Evolutionary conservation across 768 basidiomycete species (phyloP), one percentile per base, ranked within the genome.

Genomic region (Tylopilus cervinicoccineus): DNA sequence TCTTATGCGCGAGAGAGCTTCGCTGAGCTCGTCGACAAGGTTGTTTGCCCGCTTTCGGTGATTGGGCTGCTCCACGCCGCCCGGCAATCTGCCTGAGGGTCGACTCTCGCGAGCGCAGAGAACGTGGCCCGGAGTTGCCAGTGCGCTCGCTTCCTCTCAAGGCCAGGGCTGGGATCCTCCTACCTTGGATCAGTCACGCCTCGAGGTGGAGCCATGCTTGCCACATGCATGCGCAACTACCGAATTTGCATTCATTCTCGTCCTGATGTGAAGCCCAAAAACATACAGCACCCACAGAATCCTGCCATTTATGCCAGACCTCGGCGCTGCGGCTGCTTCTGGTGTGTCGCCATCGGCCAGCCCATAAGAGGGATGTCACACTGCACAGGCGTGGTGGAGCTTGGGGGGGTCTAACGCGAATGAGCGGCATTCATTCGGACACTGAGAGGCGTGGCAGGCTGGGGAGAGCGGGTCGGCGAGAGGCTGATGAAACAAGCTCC

Each of bases 191-290:
- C 67, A 63, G 55, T 68, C 67, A 65, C 64, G 42, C 63, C 65
- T 66, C 65, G 63, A 67, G 64, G 64, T 54, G 55, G 60, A 57
- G 45, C 60, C 64, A 55, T 68, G 65, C 56, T 54, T 51, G 48
- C 62, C 66, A 66, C 67, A 62, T 62, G 65, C 54, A 55, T 47
- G 41, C 54, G 40, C 24, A 29, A 50, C 56, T 59, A 26, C 65
- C 64, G 55, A 58, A 61, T 63, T 65, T 61, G 63, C 53, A 37
- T 61, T 63, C 55, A 53, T 63, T 65, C 63, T 58, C 52, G 56
- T 49, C 42, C 39, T 53, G 56, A 56, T 60, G 54, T 45, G 60
- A 59, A 55, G 48, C 39, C 29, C 47, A 36, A 43, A 51, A 48
- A 53, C 44, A 58, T 63, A 49, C 44, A 48, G 53, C 50, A 53